A percentile compares a stretch with the other conserved stretches of the same genome.
Evolutionary conservation across 2,329 filamentous ascomycete species (phyloP).

Genomic region (Pseudopyrenochaeta lycopersici): DNA sequence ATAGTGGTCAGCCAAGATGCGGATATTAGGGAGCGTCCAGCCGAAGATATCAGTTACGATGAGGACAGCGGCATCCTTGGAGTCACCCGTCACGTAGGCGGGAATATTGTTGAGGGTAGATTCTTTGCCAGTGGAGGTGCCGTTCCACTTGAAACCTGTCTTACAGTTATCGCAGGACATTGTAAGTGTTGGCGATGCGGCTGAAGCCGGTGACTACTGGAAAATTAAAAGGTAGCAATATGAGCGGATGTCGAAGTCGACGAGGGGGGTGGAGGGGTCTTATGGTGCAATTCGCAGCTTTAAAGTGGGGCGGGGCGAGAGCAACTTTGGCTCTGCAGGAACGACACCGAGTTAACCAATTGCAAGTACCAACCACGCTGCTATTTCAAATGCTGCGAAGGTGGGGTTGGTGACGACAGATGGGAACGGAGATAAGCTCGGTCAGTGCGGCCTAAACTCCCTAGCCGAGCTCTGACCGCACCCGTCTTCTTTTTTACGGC

Average conservation of each 20-base stretch:
- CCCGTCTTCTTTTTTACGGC: background rate
- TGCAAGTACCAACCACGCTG: background rate
- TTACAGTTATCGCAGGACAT: conserved; percentile 48
- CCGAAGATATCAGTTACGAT: conserved; percentile 57
- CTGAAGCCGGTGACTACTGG: too few species aligned
- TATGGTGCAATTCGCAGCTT: background rate
- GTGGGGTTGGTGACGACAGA: background rate
- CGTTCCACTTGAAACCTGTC: conserved; percentile 52
- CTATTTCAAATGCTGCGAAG: background rate
- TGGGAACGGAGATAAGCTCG: background rate
- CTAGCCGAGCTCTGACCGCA: background rate
- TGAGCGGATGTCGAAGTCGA: background rate
- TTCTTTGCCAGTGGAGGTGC: conserved; percentile 49
- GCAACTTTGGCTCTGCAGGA: background rate
- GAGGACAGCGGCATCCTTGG: conserved; percentile 57
- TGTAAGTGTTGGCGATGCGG: conserved; percentile 6
- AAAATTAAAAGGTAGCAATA: too few species aligned
- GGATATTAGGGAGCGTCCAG: conserved; percentile 57
- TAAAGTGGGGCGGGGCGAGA: background rate
- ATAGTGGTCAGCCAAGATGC: conserved; percentile 59
- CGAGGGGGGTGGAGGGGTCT: conserved; percentile 1
- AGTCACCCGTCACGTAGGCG: conserved; percentile 55
- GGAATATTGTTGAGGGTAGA: conserved; percentile 48
- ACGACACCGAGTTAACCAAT: background rate
- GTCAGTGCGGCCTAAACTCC: too few species aligned